A percentile compares a stretch with the other conserved stretches of the same genome.
These are phyloP conservation scores for Saturnispora ahearnii DNA, from an alignment of 805 yeast species.

Conservation along the genomic window DNA sequence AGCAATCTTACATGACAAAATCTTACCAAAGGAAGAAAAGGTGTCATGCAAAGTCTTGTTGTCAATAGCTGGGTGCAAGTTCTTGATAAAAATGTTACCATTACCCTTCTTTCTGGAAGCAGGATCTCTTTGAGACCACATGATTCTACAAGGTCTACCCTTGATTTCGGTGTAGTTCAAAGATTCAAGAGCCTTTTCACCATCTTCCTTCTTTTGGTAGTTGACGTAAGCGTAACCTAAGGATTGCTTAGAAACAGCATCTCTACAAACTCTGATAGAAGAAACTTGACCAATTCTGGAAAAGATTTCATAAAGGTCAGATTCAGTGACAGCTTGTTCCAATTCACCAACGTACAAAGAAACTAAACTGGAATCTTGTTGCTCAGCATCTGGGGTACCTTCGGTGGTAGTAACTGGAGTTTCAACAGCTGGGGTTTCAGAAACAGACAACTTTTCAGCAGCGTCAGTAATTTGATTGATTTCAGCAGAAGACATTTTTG, in stretches of 20 bases:
- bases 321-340: slow-evolving; percentile 87
- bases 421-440: slow-evolving; percentile 24
- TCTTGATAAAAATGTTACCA: slow-evolving; percentile 96
- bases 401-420: slow-evolving; percentile 28
- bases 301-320: slow-evolving; percentile 87
- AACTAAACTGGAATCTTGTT: slow-evolving; percentile 54
- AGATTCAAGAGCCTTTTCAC: slow-evolving; percentile 89
- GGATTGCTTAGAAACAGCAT: slow-evolving; percentile 92
- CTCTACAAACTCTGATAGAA: slow-evolving; percentile 97
- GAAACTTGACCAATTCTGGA: slow-evolving; percentile 92
- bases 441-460: slow-evolving; percentile 28
- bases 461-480: slow-evolving; percentile 28
- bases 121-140: slow-evolving; percentile 99
- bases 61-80: slow-evolving; percentile 96
- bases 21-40: slow-evolving; percentile 91
- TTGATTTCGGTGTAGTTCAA: slow-evolving; percentile 89
- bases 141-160: slow-evolving; percentile 96
- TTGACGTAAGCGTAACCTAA: slow-evolving; percentile 98
- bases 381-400: slow-evolving; percentile 27
- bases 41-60: slow-evolving; percentile 98
- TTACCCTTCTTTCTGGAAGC: slow-evolving; percentile 88
- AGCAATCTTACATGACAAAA: slow-evolving; percentile 95
- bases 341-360: slow-evolving; percentile 97
- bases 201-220: slow-evolving; percentile 83
- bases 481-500: slow-evolving; percentile 28